Base-by-base conservation (phyloP, 2,329 filamentous ascomycete genomes). In the Cryoendolithus antarcticus region DNA sequence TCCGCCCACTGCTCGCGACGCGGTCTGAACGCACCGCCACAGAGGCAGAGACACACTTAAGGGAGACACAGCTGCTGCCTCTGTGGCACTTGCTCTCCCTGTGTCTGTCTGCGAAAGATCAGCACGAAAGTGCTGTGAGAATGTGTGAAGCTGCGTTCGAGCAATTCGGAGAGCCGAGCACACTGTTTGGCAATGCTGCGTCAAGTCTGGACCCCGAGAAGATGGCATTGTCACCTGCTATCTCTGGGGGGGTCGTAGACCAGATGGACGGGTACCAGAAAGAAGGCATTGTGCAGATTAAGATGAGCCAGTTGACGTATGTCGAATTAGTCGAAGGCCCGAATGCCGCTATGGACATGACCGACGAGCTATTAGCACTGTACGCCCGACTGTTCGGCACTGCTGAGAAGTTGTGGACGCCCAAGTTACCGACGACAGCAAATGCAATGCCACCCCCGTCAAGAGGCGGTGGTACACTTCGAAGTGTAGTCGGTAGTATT, bases 91-190 rank as follows among this genome's bases (percentile, higher is more conserved):
- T 98, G 10, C 70, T 98, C 34, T 80, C 86, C 0, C 69, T 98
- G 15, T 69, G 96, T 13, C 64, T 96, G 24, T 94, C 85, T 48
- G 85, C 86, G 1, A 78, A 83, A 47, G 82, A 93, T 48, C 86
- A 95, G 46, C 93, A 83, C 51, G 66, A 75, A 36, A 81, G 83
- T 58, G 88, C 91, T 2, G 73, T 76, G 21, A 79, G 80, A 52
- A 81, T 86, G 27, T 96, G 88, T 50, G 86, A 93, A 56, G 86
- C 85, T 19, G 88, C 86, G 3, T 82, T 96, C 55, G 86, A 94
- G 49, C 85, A 93, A 55, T 93, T 94, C 52, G 77, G 80, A 38
- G 78, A 85, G 44, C 73, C 78, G 0, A 21, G 15, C 27, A 61
- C 72, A 1, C 69, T 89, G 0, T 86, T 86, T 53, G 36, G 36